Evolutionary conservation across 331 rosid species (phyloP), one percentile per base, ranked within the genome.

Genomic region (Ulmus americana): DNA sequence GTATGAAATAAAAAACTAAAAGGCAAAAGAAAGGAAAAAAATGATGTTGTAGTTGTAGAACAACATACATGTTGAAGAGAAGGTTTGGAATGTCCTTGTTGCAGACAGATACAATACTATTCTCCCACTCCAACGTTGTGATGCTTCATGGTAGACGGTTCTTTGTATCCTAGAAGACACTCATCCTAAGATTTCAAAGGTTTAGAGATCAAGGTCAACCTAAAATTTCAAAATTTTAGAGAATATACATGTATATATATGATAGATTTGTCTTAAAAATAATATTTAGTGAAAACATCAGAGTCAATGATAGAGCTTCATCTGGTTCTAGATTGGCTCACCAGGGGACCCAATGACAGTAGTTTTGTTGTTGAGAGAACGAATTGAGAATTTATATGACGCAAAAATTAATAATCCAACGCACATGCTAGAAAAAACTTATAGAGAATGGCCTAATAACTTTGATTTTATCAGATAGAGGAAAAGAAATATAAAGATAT

Each of bases 81-180:
- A 94, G 74, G 79, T 94, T 94, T 3, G 99, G 97, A 78, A 90
- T 94, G 78, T 94, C 99, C 80, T 94, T 94, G 90, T 97, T 94
- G 77, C 90, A 94, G 50, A 94, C 97, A 79, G 95, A 94, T 49
- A 94, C 97, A 78, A 94, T 87, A 76, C 95, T 84, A 74, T 94
- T 94, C 78, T 94, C 99, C 99, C 99, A 94, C 76, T 94, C 99
- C 69, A 94, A 69, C 55, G 99, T 94, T 49, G 99, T 94, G 72
- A 94, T 87, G 74, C 99, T 94, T 58, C 97, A 83, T 68, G 97
- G 99, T 70, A 94, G 99, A 67, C 95, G 99, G 39, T 94, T 94
- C 81, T 94, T 94, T 97, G 87, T 94, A 74, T 87, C 97, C 99
- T 95, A 94, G 61, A 94, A 94, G 66, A 94, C 97, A 87, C 99